Conservation (phyloP, 2,329 filamentous ascomycete genomes). For the Fusarium begoniae region DNA sequence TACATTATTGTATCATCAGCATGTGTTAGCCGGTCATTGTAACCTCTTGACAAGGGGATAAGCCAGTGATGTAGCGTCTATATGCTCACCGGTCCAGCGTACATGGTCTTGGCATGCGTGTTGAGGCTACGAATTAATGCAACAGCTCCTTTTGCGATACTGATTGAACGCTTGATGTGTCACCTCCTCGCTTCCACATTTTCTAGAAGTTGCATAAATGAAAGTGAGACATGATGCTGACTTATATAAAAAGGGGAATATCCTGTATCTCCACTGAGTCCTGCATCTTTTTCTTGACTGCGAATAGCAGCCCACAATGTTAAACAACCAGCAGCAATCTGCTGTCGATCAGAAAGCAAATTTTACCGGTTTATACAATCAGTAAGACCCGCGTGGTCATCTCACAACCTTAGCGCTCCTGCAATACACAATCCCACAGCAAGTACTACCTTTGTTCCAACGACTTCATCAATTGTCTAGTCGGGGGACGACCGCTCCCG, state of each 20-base stretch:
- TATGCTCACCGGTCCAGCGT: neutral
- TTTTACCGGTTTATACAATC: neutral
- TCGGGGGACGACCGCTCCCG: rapidly evolving
- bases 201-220: neutral
- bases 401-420: neutral
- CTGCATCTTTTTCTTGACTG: neutral
- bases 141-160: neutral
- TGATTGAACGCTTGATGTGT: neutral
- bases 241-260: neutral
- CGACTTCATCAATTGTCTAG: neutral
- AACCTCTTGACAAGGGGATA: too few species aligned
- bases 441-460: neutral
- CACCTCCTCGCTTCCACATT: neutral
- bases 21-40: neutral
- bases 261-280: rapidly evolving
- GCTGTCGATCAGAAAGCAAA: neutral
- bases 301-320: neutral
- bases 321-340: neutral
- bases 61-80: too few species aligned
- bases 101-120: neutral
- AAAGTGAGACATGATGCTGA: too few species aligned
- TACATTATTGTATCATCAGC: neutral
- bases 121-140: neutral
- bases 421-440: neutral
- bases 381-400: neutral